Evolutionary conservation across 768 basidiomycete genomes (phyloP), one percentile per base, ranked within the genome.

Genomic region (Cystobasidiopsis lactophilus): DNA sequence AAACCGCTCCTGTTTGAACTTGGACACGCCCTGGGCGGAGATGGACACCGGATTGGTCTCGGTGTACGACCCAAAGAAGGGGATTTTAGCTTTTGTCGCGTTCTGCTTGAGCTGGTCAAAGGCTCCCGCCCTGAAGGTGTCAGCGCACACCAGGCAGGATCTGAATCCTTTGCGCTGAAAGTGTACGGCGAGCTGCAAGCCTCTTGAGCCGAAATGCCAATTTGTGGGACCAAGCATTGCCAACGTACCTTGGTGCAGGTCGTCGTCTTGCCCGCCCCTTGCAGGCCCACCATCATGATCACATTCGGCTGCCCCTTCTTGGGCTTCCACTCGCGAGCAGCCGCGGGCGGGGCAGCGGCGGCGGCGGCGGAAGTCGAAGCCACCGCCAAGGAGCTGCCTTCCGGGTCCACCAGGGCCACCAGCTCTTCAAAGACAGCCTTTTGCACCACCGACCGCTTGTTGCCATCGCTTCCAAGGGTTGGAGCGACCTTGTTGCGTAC

Each of bases 91-190:
- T 67, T 93, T 91, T 14, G 88, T 93, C 19, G 93, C 91, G 47
- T 91, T 95, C 70, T 98, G 93, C 64, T 93, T 80, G 11, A 93
- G 85, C 67, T 98, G 93, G 68, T 98, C 93, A 68, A 98, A 98
- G 35, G 93, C 93, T 49, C 93, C 93, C 2, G 93, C 93, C 69
- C 93, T 83, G 73, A 98, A 98, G 0, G 93, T 98, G 67, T 98
- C 93, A 21, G 93, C 93, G 63, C 93, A 98, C 59, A 98, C 91
- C 51, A 98, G 88, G 56, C 80, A 85, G 13, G 89, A 82, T 66
- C 91, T 88, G 74, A 95, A 84, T 5, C 93, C 93, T 58, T 89
- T 79, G 63, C 84, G 82, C 66, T 91, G 88, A 66, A 95, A 96
- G 69, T 96, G 81, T 1, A 91, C 91, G 0, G 93, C 93, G 38